A percentile compares a stretch with the other conserved stretches of the same genome.
phyloP scores from a whole-genome alignment of 2,329 filamentous ascomycete genomes.

The Venturia oleaginea region DNA sequence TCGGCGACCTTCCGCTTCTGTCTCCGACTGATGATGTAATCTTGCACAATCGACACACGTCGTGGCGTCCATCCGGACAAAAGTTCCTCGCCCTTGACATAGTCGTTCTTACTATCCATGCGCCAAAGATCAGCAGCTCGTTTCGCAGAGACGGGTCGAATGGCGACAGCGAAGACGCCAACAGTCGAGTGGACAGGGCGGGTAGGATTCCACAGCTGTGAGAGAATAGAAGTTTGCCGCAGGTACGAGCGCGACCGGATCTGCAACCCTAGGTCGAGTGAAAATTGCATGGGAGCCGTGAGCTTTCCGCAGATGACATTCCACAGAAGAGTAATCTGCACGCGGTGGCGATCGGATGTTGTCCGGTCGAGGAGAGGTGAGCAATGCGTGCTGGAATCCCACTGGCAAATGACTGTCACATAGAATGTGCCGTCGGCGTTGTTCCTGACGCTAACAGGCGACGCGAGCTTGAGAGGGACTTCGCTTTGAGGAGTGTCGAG shows the following conservation, averaged over 20 bases:
- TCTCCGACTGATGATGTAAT: slow-evolving; percentile 69
- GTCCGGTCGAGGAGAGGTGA: slow-evolving; percentile 90
- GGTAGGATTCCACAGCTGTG: slow-evolving; percentile 74
- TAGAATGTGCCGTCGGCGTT: slow-evolving; percentile 86
- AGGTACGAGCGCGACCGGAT: slow-evolving; percentile 77
- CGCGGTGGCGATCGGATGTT: slow-evolving; percentile 84
- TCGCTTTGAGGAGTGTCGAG: slow-evolving; percentile 63
- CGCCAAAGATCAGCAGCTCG: slow-evolving; percentile 89
- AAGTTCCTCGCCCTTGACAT: slow-evolving; percentile 90
- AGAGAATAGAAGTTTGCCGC: slow-evolving; percentile 77
- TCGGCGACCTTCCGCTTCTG: slow-evolving; percentile 67
- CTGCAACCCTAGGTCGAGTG: slow-evolving; percentile 70
- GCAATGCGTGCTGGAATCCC: slow-evolving; percentile 90
- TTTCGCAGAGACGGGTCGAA: slow-evolving; percentile 84
- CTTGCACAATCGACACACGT: slow-evolving; percentile 81
- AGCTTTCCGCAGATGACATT: slow-evolving; percentile 76
- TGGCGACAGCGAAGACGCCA: slow-evolving; percentile 74
- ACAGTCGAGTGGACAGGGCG: slow-evolving; percentile 81
- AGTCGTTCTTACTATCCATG: slow-evolving; percentile 89
- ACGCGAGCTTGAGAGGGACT: slow-evolving; percentile 66
- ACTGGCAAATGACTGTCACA: slow-evolving; percentile 81
- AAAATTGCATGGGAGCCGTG: slow-evolving; percentile 81
- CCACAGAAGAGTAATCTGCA: slow-evolving; percentile 82
- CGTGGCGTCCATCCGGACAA: slow-evolving; percentile 78
- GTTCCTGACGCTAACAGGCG: slow-evolving; percentile 68